phyloP scores from a whole-genome alignment of 768 basidiomycete species.

The Leucocoprinus birnbaumii region DNA sequence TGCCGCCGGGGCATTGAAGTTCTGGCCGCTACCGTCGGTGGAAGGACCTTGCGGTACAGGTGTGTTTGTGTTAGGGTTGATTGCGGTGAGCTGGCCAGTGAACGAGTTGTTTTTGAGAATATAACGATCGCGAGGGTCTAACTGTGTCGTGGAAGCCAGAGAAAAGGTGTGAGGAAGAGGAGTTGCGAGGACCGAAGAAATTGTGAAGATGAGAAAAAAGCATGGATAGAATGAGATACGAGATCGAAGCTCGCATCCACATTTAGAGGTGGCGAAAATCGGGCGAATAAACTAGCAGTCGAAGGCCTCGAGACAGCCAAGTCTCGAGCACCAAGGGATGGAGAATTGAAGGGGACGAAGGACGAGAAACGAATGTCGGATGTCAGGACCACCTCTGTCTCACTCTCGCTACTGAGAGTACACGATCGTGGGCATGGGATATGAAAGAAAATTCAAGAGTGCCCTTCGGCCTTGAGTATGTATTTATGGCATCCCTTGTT shows the following conservation, averaged over 20 bases:
- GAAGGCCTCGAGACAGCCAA: background rate
- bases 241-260: slow-evolving; percentile 7
- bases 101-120: slow-evolving; percentile 21
- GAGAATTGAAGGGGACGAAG: background rate
- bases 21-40: slow-evolving; percentile 54
- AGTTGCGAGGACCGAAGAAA: slow-evolving; percentile 2
- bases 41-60: slow-evolving; percentile 51
- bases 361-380: slow-evolving; percentile 1
- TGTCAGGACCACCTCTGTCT: background rate
- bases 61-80: slow-evolving; percentile 40
- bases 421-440: background rate
- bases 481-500: slow-evolving; percentile 2
- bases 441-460: background rate
- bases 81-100: slow-evolving; percentile 39
- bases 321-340: background rate
- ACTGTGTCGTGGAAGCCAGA: background rate
- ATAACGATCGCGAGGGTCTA: slow-evolving; percentile 2
- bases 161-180: background rate
- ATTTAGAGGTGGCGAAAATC: background rate
- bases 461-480: no score
- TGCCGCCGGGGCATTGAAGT: slow-evolving; percentile 44
- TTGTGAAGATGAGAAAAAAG: background rate
- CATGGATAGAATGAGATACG: slow-evolving; percentile 1
- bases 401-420: background rate
- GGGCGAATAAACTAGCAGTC: background rate